Conservation (phyloP, 306 rosid species). For the Inga leiocalycina region DNA sequence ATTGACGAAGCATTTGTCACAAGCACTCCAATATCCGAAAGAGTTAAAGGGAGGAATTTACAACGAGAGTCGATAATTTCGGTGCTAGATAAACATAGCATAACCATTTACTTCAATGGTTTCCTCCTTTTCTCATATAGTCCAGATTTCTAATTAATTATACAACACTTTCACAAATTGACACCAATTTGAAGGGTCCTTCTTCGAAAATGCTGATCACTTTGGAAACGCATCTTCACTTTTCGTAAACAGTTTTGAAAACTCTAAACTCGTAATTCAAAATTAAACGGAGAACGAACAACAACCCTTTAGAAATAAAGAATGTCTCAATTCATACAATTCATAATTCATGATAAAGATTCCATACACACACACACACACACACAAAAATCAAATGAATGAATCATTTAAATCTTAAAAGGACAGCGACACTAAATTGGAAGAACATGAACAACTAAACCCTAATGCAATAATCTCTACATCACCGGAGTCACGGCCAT, state of each 20-base stretch:
- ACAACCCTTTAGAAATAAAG: background rate
- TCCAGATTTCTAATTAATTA: too few relatives aligned
- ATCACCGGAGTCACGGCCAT: slow-evolving; percentile 24
- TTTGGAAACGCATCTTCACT: background rate
- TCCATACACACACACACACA: background rate
- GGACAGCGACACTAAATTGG: background rate
- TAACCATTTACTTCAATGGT: too few relatives aligned
- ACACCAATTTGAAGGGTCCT: too few relatives aligned
- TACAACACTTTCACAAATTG: too few relatives aligned
- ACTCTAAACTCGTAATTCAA: background rate
- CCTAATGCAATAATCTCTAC: background rate
- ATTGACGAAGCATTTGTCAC: too few relatives aligned
- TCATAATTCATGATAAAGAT: background rate
- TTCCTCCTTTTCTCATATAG: too few relatives aligned
- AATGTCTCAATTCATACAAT: background rate
- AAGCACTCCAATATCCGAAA: too few relatives aligned
- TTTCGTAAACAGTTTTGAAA: background rate
- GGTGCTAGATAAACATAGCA: too few relatives aligned
- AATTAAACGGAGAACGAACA: background rate
- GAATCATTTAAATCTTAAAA: background rate
- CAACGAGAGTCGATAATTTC: too few relatives aligned
- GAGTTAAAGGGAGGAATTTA: too few relatives aligned
- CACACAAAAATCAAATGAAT: slow-evolving; percentile 23
- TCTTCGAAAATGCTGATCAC: too few relatives aligned
- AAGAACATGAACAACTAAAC: background rate